Evolutionary conservation across 169 alveolate species (phyloP).

Genomic region (Theileria luwenshuni): DNA sequence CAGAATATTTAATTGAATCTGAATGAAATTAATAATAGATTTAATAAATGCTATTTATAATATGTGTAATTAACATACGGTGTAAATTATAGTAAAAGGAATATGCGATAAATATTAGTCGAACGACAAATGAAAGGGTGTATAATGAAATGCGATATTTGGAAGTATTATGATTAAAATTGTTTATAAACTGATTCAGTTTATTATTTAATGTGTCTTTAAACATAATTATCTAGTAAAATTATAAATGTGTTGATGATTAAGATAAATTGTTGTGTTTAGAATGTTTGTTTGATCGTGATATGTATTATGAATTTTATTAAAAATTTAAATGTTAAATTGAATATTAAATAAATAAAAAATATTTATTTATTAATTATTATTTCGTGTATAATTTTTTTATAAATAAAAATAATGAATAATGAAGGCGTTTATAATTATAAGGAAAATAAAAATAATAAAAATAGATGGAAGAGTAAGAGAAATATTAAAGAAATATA

Average conservation of each 20-base stretch:
- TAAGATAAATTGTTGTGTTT: not conserved
- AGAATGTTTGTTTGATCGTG: too few relatives aligned
- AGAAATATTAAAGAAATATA: not conserved
- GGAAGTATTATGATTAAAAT: too few relatives aligned
- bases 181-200: too few relatives aligned
- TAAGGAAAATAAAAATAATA: not conserved
- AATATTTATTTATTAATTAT: too few relatives aligned
- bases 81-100: constrained; percentile 30
- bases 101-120: constrained; percentile 28
- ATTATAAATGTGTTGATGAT: not conserved
- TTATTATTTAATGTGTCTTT: too few relatives aligned
- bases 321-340: too few relatives aligned
- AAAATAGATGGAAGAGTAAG: not conserved
- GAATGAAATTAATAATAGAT: not conserved
- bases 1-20: constrained; percentile 91
- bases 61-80: constrained; percentile 21
- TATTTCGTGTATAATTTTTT: too few relatives aligned
- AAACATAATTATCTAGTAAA: too few relatives aligned
- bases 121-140: constrained; percentile 19
- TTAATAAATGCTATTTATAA: not conserved
- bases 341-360: too few relatives aligned
- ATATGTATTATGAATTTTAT: too few relatives aligned
- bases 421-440: too few relatives aligned
- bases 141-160: constrained; percentile 9
- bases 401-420: too few relatives aligned